Evolutionary conservation across 805 yeast species (phyloP), one percentile per base, ranked within the genome.

Genomic region (Hanseniaspora jakobsenii): DNA sequence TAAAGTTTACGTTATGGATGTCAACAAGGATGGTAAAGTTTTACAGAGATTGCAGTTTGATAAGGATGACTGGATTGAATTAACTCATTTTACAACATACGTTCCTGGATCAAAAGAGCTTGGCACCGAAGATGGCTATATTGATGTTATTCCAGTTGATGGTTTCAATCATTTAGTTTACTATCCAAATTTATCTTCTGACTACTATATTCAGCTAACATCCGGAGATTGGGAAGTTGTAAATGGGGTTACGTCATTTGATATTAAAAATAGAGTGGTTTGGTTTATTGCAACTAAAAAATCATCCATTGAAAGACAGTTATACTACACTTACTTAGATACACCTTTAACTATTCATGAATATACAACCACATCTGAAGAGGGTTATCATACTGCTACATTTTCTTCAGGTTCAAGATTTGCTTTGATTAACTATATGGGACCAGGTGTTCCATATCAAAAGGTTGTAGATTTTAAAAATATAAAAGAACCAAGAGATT

Each of bases 161-260:
- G 83, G 83, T 0, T 76, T 55, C 52, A 68, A 69, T 47, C 98
- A 91, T 60, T 66, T 91, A 50, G 97, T 86, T 0, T 87, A 81
- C 60, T 91, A 76, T 57, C 66, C 82, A 2, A 91, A 94, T 4
- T 75, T 85, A 2, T 66, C 70, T 21, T 59, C 78, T 4, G 50
- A 74, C 0, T 60, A 62, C 13, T 84, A 84, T 3, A 54, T 53
- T 2, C 58, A 80, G 18, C 69, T 94, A 37, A 82, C 91, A 1
- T 47, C 61, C 3, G 98, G 98, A 6, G 62, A 71, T 1, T 91
- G 95, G 94, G 98, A 91, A 60, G 94, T 91, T n/a, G 81, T 73
- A 22, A 71, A 67, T 49, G 87, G 84, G 1, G 76, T 81, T 2
- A 65, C 78, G 2, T 71, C 78, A 0, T 75, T 74, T 61, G 85